A percentile compares a stretch with the other conserved stretches of the same genome.
phyloP scores from a whole-genome alignment of 139 green algal species.

The Picochlorum sp. region DNA sequence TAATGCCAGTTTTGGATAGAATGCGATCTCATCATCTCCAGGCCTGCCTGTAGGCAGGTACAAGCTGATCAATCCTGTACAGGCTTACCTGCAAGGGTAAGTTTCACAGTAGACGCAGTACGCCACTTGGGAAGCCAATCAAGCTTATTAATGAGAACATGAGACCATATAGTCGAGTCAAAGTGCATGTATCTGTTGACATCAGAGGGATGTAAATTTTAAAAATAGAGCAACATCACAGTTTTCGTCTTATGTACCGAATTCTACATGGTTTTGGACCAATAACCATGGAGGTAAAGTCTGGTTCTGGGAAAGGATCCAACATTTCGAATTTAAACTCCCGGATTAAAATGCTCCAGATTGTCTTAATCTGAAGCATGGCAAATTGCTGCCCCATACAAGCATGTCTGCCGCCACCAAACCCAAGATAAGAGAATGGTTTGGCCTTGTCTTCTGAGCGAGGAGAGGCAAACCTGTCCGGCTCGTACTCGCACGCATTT shows the following conservation, averaged over 20 bases:
- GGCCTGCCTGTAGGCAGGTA: too few relatives aligned
- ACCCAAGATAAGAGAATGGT: conserved; percentile 84
- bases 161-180: too few relatives aligned
- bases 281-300: conserved; percentile 93
- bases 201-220: too few relatives aligned
- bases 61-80: too few relatives aligned
- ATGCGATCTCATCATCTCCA: too few relatives aligned
- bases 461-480: conserved; percentile 60
- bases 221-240: conserved; percentile 1
- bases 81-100: too few relatives aligned
- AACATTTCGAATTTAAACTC: conserved; percentile 97
- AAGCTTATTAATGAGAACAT: too few relatives aligned
- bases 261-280: conserved; percentile 79
- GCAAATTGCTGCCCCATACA: conserved; percentile 98
- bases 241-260: conserved; percentile 66
- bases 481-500: conserved; percentile 68
- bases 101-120: too few relatives aligned
- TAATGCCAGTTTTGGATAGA: too few relatives aligned
- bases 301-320: conserved; percentile 69
- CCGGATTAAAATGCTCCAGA: conserved; percentile 85
- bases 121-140: too few relatives aligned
- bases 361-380: conserved; percentile 83
- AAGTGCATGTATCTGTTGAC: too few relatives aligned
- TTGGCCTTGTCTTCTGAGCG: conserved; percentile 75
- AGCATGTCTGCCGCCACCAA: conserved; percentile 88